Evolutionary conservation across 2,329 filamentous ascomycete species (phyloP).

Genomic region (Xylaria hypoxylon): DNA sequence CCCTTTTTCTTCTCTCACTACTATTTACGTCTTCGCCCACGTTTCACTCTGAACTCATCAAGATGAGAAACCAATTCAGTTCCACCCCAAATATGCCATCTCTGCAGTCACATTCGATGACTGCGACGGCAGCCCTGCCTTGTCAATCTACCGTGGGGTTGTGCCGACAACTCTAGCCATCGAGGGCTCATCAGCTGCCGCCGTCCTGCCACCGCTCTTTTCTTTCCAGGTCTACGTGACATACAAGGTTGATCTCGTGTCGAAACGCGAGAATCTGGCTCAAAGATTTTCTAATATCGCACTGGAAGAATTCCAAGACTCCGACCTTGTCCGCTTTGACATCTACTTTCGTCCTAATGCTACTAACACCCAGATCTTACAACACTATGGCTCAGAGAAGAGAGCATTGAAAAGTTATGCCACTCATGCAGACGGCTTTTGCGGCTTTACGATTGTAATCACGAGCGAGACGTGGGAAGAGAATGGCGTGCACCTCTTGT

Average conservation of each 20-base stretch:
- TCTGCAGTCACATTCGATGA: background rate
- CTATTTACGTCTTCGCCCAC: too few relatives aligned
- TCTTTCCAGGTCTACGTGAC: constrained; percentile 5
- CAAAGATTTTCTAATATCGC: background rate
- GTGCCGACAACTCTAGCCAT: too few relatives aligned
- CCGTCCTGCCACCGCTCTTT: constrained; percentile 10
- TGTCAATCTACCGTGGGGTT: constrained; percentile 5
- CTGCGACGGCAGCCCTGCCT: background rate
- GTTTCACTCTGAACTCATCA: too few relatives aligned
- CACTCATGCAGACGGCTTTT: too few relatives aligned
- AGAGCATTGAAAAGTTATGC: constrained; percentile 1
- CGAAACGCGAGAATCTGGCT: background rate
- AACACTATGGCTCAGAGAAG: background rate
- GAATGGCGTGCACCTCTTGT: too few relatives aligned
- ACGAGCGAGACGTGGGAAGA: too few relatives aligned
- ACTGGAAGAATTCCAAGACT: background rate
- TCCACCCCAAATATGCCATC: constrained; percentile 20
- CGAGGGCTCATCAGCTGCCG: background rate
- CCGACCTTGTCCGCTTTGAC: background rate
- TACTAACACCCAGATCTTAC: background rate
- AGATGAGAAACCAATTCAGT: too few relatives aligned
- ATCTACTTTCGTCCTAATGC: background rate
- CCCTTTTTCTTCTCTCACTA: too few relatives aligned
- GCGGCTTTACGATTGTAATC: too few relatives aligned
- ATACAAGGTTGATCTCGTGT: background rate